Conservation (phyloP, 257 asterid genomes). For the Fraxinus excelsior region DNA sequence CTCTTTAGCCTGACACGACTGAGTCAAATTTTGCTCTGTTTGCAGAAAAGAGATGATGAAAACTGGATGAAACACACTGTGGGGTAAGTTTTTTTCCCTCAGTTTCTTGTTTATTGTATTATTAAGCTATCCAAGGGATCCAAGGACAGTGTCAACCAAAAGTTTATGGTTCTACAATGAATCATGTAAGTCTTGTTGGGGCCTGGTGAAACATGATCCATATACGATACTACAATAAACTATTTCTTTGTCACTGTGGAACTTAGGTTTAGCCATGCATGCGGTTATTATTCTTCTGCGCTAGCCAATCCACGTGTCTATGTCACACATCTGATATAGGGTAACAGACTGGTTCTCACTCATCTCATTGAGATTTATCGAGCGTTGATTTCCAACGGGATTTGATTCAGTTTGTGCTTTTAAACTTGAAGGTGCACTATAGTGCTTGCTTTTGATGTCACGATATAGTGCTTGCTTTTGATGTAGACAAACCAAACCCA, state of each 20-base stretch:
- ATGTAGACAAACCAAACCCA: neutral
- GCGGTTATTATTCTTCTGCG: neutral
- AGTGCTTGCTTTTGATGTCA: too few species aligned
- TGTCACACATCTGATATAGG: neutral
- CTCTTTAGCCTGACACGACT: constrained; percentile 22
- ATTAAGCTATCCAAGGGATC: neutral
- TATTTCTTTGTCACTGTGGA: too few species aligned
- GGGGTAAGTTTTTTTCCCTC: constrained; percentile 58
- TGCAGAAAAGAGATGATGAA: constrained; percentile 93
- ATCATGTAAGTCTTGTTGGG: neutral
- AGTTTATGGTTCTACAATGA: neutral
- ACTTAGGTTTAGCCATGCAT: neutral
- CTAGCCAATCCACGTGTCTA: neutral
- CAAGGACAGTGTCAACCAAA: neutral
- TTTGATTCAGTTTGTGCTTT: neutral
- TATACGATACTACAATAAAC: too few species aligned
- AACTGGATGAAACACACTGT: constrained; percentile 92
- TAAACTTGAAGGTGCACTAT: neutral
- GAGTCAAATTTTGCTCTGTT: constrained; percentile 26
- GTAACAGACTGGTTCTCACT: constrained; percentile 9
- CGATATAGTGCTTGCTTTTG: too few species aligned
- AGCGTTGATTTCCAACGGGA: neutral
- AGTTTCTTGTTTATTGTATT: neutral
- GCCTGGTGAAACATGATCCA: too few species aligned
- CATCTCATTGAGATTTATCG: neutral